Evolutionary conservation across 441 rosid species (phyloP).

Genomic region (Croton setiger): DNA sequence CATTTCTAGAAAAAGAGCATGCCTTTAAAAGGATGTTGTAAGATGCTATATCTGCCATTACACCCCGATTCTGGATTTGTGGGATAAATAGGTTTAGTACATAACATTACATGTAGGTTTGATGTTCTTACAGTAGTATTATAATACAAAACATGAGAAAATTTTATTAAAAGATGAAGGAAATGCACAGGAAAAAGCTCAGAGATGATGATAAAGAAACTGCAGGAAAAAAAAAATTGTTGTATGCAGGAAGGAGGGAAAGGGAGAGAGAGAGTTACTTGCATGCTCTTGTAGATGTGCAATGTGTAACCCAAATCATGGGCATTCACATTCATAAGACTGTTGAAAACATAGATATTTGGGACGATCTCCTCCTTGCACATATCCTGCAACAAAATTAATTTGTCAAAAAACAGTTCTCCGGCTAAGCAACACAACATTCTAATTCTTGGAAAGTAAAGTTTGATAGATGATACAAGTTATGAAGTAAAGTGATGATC

Average conservation of each 20-base stretch:
- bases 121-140: neutral
- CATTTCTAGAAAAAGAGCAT: conserved; percentile 78
- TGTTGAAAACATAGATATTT: conserved; percentile 78
- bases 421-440: conserved; percentile 11
- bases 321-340: conserved; percentile 91
- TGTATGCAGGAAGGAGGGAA: conserved; percentile 5
- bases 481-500: neutral
- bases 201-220: neutral
- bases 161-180: neutral
- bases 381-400: conserved; percentile 61
- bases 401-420: conserved; percentile 14
- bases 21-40: conserved; percentile 91
- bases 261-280: conserved; percentile 43
- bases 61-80: conserved; percentile 55
- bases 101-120: neutral
- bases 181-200: neutral
- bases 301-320: conserved; percentile 71
- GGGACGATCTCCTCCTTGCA: conserved; percentile 54
- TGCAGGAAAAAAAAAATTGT: neutral
- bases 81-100: conserved; percentile 20
- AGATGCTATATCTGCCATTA: conserved; percentile 72
- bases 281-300: conserved; percentile 66
- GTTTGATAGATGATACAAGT: neutral
- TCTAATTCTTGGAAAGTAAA: neutral
- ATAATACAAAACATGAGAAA: neutral